Evolutionary conservation across 305 asterid species (phyloP), one percentile per base, ranked within the genome.

Genomic region (Fraxinus angustifolia): DNA sequence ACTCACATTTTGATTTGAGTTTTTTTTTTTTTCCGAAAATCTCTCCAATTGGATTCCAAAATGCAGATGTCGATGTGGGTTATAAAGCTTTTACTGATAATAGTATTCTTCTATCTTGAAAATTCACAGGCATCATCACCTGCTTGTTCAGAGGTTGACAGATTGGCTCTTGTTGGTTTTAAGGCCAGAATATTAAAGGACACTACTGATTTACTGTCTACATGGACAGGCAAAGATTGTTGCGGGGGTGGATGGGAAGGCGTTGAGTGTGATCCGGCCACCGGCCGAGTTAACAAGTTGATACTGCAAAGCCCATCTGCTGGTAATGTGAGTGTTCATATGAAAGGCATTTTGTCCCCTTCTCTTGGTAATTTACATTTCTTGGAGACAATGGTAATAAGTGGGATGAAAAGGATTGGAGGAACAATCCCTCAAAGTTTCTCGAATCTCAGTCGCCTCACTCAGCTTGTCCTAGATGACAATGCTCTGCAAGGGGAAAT

Each of bases 191-290:
- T 96, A 77, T 45, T 75, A n/a, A 92, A 82, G 86, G 99, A 96
- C 83, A 89, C 97, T 19, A 94, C 99, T n/a, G 91, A 89, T 2
- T 28, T 89, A 26, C 82, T 96, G 68, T 86, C 94, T 16, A 83
- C 99, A 8, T 96, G 99, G 99, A 79, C 68, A 2, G 91, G 96
- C 26, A 68, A 19, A 40, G 92, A 94, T 76, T 94, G 98, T 87
- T 96, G 98, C 79, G 83, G 83, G 10, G 99, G 99, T 48, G 97
- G 94, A 2, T 96, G 99, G 99, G 98, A 93, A 78, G 99, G 99
- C 6, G 89, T 96, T 17, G 94, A 89, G 58, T 96, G 99, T 87
- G 88, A 89, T 80, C 87, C 87, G 11, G 78, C 74, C 0, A 83
- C 84, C n/a, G 96, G 98, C 2, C 82, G 95, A 19, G 97, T 96